phyloP scores from a whole-genome alignment of 495 filamentous ascomycete genomes.

The Penicillium malachiteum region DNA sequence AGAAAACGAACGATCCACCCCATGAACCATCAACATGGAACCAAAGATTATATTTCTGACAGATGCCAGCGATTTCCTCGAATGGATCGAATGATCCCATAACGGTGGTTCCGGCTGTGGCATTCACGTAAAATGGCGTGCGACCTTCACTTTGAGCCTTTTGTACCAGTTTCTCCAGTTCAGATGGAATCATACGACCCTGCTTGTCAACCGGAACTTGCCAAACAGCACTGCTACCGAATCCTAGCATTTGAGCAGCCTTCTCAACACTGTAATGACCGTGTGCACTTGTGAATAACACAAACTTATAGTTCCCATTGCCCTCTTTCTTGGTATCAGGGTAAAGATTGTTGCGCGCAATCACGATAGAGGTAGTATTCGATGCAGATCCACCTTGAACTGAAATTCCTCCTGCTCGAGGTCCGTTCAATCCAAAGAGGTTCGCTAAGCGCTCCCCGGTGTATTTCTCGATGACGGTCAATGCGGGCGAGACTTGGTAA shows the following conservation, averaged over 20 bases:
- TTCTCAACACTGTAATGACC: constrained; percentile 96
- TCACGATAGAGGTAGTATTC: constrained; percentile 82
- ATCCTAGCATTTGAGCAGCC: constrained; percentile 79
- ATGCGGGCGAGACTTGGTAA: constrained; percentile 84
- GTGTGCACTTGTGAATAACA: constrained; percentile 85
- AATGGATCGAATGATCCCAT: constrained; percentile 88
- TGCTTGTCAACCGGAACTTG: constrained; percentile 68
- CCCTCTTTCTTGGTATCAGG: constrained; percentile 72
- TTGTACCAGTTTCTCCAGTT: constrained; percentile 60
- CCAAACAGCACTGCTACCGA: constrained; percentile 72
- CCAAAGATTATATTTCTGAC: constrained; percentile 73
- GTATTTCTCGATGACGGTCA: constrained; percentile 81
- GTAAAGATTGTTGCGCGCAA: constrained; percentile 83
- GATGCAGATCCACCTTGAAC: constrained; percentile 83
- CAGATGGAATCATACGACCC: constrained; percentile 68
- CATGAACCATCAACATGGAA: constrained; percentile 88
- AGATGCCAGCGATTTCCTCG: constrained; percentile 66
- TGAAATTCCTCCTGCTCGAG: constrained; percentile 79
- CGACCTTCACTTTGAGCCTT: constrained; percentile 59
- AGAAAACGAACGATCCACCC: constrained; percentile 86
- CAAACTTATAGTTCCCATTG: constrained; percentile 61
- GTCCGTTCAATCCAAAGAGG: constrained; percentile 72
- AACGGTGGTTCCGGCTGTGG: constrained; percentile 93
- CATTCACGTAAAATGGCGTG: constrained; percentile 92
- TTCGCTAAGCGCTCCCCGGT: constrained; percentile 66